phyloP scores from a whole-genome alignment of 495 filamentous ascomycete genomes.

The Penicillium bovifimosum region DNA sequence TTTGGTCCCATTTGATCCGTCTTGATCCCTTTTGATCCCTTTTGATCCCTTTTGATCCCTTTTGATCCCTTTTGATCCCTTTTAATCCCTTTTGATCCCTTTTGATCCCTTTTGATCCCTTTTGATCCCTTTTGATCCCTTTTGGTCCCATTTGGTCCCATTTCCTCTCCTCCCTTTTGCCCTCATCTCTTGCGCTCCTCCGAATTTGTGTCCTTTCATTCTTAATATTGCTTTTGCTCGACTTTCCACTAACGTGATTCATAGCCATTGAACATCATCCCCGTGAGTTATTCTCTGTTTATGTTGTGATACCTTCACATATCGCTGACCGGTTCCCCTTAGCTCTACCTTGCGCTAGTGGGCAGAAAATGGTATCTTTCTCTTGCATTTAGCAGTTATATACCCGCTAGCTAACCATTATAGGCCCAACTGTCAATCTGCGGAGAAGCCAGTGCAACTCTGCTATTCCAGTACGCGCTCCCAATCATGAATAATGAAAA shows the following conservation, averaged over 20 bases:
- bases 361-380: constrained; percentile 62
- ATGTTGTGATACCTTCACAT: background rate
- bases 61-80: no score
- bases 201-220: no score
- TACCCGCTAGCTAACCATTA: background rate
- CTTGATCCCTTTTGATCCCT: background rate
- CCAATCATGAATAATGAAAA: constrained; percentile 9
- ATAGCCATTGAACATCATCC: constrained; percentile 67
- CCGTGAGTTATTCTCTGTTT: constrained; percentile 41
- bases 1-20: no score
- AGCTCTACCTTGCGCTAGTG: constrained; percentile 70
- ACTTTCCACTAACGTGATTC: constrained; percentile 14
- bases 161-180: no score
- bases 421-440: no score
- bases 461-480: constrained; percentile 76
- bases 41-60: no score
- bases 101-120: background rate
- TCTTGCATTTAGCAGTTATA: background rate
- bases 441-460: no score
- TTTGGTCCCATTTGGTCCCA: no score
- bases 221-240: background rate
- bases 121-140: background rate
- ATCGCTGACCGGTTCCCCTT: constrained; percentile 19
- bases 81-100: no score
- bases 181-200: no score